phyloP scores from a whole-genome alignment of 176 grass and related monocot genomes.

The Avena eriantha region DNA sequence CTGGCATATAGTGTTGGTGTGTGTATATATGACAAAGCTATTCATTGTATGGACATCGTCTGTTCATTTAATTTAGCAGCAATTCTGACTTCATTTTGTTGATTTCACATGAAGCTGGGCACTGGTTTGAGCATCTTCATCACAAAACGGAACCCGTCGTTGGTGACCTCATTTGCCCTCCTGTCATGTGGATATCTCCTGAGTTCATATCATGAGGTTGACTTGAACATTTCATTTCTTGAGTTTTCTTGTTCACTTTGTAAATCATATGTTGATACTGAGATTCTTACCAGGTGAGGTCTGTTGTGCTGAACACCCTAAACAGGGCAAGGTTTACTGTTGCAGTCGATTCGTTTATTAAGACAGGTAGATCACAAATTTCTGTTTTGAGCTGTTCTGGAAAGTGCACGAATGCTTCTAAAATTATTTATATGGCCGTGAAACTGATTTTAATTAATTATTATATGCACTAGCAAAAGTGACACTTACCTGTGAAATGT shows the following conservation, averaged over 20 bases:
- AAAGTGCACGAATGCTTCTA: background rate
- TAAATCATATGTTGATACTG: conserved; percentile 38
- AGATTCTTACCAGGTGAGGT: conserved; percentile 81
- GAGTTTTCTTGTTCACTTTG: background rate
- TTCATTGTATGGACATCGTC: conserved; percentile 3
- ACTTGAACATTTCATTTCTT: conserved; percentile 20
- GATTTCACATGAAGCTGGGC: conserved; percentile 71
- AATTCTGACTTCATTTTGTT: conserved; percentile 40
- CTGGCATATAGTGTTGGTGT: background rate
- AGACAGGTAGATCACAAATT: conserved; percentile 66
- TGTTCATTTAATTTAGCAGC: conserved; percentile 27
- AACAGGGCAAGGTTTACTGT: conserved; percentile 96
- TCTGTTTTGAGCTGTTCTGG: conserved; percentile 25
- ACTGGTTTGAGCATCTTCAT: conserved; percentile 96
- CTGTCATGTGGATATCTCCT: conserved; percentile 93
- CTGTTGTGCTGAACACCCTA: conserved; percentile 95
- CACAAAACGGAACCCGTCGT: conserved; percentile 88
- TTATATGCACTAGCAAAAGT: conserved; percentile 24
- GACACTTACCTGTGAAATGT: background rate
- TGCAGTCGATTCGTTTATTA: conserved; percentile 98
- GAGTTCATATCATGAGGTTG: conserved; percentile 98
- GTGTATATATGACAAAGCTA: background rate
- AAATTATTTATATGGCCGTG: background rate
- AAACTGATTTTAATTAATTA: background rate
- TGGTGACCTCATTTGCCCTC: conserved; percentile 86